Conservation (phyloP, 495 filamentous ascomycete species). For the Polyplosphaeria fusca region DNA sequence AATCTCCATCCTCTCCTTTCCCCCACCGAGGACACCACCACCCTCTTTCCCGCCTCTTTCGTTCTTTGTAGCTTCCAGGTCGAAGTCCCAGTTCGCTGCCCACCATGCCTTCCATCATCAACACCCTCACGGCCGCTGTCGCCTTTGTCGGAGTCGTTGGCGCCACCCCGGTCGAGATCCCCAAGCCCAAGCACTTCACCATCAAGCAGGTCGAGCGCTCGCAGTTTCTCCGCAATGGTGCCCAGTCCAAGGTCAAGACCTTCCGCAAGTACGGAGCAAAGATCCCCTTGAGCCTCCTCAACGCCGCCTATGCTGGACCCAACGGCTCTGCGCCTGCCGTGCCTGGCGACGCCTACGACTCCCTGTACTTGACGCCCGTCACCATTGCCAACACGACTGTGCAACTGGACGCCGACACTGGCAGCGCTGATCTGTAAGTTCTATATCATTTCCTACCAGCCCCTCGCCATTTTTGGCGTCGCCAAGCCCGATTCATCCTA, state of each 20-base stretch:
- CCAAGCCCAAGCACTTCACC: slow-evolving; percentile 28
- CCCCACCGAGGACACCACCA: not conserved
- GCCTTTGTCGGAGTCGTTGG: slow-evolving; percentile 13
- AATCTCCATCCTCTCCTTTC: not conserved
- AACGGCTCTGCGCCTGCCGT: slow-evolving; percentile 51
- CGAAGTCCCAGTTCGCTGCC: not conserved
- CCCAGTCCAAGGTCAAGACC: slow-evolving; percentile 14
- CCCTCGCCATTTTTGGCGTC: not conserved
- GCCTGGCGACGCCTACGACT: slow-evolving; percentile 54
- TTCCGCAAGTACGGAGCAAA: slow-evolving; percentile 41
- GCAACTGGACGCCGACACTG: slow-evolving; percentile 72
- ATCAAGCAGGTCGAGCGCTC: slow-evolving; percentile 23
- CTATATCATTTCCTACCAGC: not conserved
- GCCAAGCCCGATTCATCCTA: slow-evolving; percentile 16
- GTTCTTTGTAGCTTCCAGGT: not conserved
- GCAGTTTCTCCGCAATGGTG: slow-evolving; percentile 27
- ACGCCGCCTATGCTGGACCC: slow-evolving; percentile 45
- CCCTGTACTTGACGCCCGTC: slow-evolving; percentile 66
- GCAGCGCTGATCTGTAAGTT: slow-evolving; percentile 69
- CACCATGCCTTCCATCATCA: slow-evolving; percentile 27
- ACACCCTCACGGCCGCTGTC: slow-evolving; percentile 16
- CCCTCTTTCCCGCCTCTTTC: slow-evolving; percentile 5
- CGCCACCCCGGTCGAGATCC: slow-evolving; percentile 26
- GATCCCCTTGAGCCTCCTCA: slow-evolving; percentile 45
- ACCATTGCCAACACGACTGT: slow-evolving; percentile 60